These are phyloP conservation scores for Russula olivacea DNA, from an alignment of 768 basidiomycete genomes.

Conservation along the genomic window DNA sequence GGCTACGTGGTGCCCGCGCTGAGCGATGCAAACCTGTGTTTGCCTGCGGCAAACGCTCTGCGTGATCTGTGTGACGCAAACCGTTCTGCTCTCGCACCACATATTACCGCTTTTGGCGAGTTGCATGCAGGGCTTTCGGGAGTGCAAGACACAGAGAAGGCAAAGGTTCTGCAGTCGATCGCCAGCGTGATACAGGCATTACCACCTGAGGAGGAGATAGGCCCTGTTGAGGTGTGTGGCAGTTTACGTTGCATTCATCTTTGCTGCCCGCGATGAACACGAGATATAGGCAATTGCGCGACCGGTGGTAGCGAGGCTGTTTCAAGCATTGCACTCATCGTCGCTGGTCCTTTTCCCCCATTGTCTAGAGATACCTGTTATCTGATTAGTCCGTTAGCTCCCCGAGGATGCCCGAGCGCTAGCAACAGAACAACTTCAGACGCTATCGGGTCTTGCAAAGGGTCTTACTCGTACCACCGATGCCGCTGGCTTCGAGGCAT, in stretches of 20 bases:
- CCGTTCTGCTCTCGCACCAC: conserved; percentile 71
- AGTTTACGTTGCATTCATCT: background rate
- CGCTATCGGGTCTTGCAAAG: conserved; percentile 77
- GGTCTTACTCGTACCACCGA: conserved; percentile 79
- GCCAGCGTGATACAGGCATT: conserved; percentile 91
- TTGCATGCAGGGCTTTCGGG: conserved; percentile 69
- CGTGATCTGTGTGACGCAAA: conserved; percentile 89
- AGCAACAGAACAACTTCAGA: conserved; percentile 69
- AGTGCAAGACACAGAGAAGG: conserved; percentile 83
- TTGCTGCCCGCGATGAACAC: background rate
- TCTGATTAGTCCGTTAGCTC: conserved; percentile 37
- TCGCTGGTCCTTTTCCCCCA: conserved; percentile 39
- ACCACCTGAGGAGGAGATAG: conserved; percentile 69
- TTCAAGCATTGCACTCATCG: conserved; percentile 52
- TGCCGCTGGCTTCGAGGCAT: conserved; percentile 51
- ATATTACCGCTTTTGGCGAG: conserved; percentile 79
- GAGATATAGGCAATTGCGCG: conserved; percentile 56
- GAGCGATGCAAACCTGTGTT: conserved; percentile 55
- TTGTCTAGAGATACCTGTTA: background rate
- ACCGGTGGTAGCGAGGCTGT: conserved; percentile 67
- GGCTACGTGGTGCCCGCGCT: conserved; percentile 67
- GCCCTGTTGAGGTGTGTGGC: conserved; percentile 59
- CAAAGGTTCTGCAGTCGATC: conserved; percentile 88
- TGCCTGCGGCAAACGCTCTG: conserved; percentile 73
- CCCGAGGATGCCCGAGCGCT: conserved; percentile 65